A percentile compares a stretch with the other conserved stretches of the same genome.
phyloP scores from a whole-genome alignment of 148 eudicot genomes.

The Rhododendron williamsianum region DNA sequence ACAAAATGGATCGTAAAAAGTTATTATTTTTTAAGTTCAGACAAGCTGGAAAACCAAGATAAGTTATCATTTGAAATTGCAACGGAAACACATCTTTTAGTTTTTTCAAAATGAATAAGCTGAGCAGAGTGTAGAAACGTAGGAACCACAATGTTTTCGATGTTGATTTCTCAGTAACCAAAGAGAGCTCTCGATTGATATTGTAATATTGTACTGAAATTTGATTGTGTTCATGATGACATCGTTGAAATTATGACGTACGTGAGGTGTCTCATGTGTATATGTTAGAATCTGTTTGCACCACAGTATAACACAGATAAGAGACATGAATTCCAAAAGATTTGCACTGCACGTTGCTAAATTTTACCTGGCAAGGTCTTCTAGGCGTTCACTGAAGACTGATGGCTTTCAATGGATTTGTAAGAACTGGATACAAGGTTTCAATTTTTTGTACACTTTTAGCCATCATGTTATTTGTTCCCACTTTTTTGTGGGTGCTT shows the following conservation, averaged over 20 bases:
- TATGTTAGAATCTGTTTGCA: conserved; percentile 17
- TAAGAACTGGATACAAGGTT: conserved; percentile 62
- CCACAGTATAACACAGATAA: conserved; percentile 28
- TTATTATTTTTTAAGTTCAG: background rate
- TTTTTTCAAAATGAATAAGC: background rate
- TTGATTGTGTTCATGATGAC: background rate
- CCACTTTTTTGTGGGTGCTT: conserved; percentile 7
- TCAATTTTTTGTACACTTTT: conserved; percentile 13
- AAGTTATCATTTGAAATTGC: background rate
- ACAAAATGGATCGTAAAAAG: background rate
- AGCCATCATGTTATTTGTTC: background rate
- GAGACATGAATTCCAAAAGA: conserved; percentile 27
- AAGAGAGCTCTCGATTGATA: background rate
- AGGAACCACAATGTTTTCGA: background rate
- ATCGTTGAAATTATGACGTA: background rate
- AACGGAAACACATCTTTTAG: background rate
- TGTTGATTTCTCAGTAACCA: conserved; percentile 10
- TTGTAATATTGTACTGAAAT: background rate
- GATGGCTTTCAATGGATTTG: conserved; percentile 66
- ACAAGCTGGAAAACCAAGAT: background rate
- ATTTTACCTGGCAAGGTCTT: conserved; percentile 26
- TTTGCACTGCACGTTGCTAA: conserved; percentile 16
- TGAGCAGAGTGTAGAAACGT: background rate
- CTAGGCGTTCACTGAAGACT: conserved; percentile 53
- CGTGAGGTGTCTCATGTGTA: conserved; percentile 1